A percentile compares a stretch with the other conserved stretches of the same genome.
Evolutionary conservation across 2,329 filamentous ascomycete species (phyloP).

Genomic region (Neodidymelliopsis sp.): DNA sequence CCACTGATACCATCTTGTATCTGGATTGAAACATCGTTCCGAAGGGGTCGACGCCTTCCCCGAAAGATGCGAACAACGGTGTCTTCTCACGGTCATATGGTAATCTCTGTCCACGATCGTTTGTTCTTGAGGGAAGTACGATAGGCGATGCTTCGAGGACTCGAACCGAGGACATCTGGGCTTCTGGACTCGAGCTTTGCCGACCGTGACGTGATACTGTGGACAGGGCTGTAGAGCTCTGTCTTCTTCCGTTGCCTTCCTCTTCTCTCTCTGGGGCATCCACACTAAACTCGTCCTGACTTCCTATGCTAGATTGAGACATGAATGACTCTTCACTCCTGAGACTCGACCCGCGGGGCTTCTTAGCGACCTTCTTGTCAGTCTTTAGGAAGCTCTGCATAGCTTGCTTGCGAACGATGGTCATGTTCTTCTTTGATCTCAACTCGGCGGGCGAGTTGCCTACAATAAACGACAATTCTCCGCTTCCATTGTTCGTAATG

Average conservation of each 20-base stretch:
- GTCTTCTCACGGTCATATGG: slow-evolving; percentile 28
- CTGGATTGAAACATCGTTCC: slow-evolving; percentile 43
- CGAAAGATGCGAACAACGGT: slow-evolving; percentile 37
- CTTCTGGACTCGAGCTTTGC: slow-evolving; percentile 8
- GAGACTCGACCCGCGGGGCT: slow-evolving; percentile 9
- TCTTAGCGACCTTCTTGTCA: slow-evolving; percentile 24
- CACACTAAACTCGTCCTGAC: slow-evolving; percentile 19
- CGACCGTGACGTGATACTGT: slow-evolving; percentile 3
- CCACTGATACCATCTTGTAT: slow-evolving; percentile 40
- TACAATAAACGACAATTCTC: slow-evolving; percentile 43
- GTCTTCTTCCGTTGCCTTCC: background rate
- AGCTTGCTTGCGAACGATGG: slow-evolving; percentile 44
- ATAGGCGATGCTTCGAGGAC: slow-evolving; percentile 32
- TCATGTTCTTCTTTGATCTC: slow-evolving; percentile 43
- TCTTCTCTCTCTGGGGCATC: slow-evolving; percentile 1
- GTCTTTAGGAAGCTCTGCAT: slow-evolving; percentile 44
- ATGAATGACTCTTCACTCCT: slow-evolving; percentile 29
- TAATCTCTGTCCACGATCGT: slow-evolving; percentile 14
- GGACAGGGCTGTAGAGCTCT: slow-evolving; percentile 14
- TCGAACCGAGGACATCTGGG: slow-evolving; percentile 1
- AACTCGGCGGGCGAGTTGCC: slow-evolving; percentile 41
- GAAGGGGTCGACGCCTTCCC: slow-evolving; percentile 46
- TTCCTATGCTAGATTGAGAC: slow-evolving; percentile 25
- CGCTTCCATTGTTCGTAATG: slow-evolving; percentile 5
- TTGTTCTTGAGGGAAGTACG: slow-evolving; percentile 24